Evolutionary conservation across 176 grass and related monocot species (phyloP), one percentile per base, ranked within the genome.

Genomic region (Aegilops longissima): DNA sequence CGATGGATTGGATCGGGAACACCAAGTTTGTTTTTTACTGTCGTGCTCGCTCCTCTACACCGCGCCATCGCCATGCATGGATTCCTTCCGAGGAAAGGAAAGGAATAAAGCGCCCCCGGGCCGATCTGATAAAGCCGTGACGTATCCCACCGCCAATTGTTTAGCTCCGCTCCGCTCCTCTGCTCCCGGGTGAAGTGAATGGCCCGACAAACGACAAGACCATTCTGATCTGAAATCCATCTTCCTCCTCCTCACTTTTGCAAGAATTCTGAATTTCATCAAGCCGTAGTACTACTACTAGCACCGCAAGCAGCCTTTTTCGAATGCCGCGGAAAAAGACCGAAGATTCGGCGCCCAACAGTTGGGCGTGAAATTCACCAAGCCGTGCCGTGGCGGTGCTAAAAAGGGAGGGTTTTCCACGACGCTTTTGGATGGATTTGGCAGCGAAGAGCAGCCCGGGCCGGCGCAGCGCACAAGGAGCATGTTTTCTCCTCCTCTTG

Each of bases 101-200:
- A 88, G 70, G 78, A 85, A 91, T 56, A 85, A 91, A 42, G 70
- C 52, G 85, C 61, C 31, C 23, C 30, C 42, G 79, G 45, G 6
- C 76, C 30, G 89, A 91, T 84, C 85, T 85, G 89, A 42, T 85
- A 91, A 91, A 88, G 89, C 89, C 84, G 85, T 91, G 81, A 84
- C 81, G 76, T 84, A 87, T 80, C 12, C 79, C 76, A 13, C 61
- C 62, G 33, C 70, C 49, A 58, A 63, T 70, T 84, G 42, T 79
- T 81, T 81, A 56, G 13, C 58, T 54, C 47, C 47, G 13, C 58
- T 64, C 45, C 45, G 13, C 12, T 51, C 12, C 3, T 1, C 16
- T 56, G 5, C 9, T 4, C 24, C 70, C n/a, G 5, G 39, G 25
- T 4, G 42, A 45, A 12, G 42, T 1, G 14, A 25, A 47, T 16